Conservation (phyloP, 2,329 filamentous ascomycete species). For the Colletotrichum navitas region DNA sequence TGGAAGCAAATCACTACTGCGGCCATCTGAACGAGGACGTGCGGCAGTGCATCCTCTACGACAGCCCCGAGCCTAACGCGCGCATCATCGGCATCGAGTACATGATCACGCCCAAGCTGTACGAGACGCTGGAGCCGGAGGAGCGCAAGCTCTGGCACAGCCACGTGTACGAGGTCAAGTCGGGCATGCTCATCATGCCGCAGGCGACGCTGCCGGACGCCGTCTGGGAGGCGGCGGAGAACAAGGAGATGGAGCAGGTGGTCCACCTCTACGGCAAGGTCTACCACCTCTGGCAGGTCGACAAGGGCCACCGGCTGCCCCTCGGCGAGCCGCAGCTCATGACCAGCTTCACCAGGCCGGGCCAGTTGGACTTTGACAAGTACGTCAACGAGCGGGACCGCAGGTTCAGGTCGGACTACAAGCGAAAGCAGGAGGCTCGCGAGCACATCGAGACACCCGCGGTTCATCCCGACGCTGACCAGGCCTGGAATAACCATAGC, state of each 20-base stretch:
- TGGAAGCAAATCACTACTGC: constrained; percentile 90
- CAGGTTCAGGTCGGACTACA: constrained; percentile 60
- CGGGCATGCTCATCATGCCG: constrained; percentile 85
- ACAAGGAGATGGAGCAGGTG: constrained; percentile 82
- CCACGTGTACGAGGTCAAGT: constrained; percentile 80
- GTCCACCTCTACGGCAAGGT: constrained; percentile 84
- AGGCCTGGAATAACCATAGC: constrained; percentile 33
- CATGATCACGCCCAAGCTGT: constrained; percentile 81
- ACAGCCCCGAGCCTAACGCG: constrained; percentile 74
- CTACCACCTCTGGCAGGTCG: constrained; percentile 89
- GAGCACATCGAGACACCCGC: constrained; percentile 55
- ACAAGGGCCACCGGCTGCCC: constrained; percentile 73
- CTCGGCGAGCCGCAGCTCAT: constrained; percentile 67
- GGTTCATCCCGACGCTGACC: constrained; percentile 53
- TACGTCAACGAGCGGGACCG: constrained; percentile 59
- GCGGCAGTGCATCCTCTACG: constrained; percentile 88
- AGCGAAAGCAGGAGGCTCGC: constrained; percentile 59
- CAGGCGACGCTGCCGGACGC: constrained; percentile 68
- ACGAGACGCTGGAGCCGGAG: constrained; percentile 71
- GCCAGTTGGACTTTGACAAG: constrained; percentile 62
- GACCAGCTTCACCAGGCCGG: constrained; percentile 64
- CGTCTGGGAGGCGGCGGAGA: constrained; percentile 82
- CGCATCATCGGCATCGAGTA: constrained; percentile 88
- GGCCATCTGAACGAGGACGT: constrained; percentile 79
- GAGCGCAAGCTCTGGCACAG: constrained; percentile 86